Conservation (phyloP, 371 early-diverging fungal genomes). For the Apophysomyces elegans region DNA sequence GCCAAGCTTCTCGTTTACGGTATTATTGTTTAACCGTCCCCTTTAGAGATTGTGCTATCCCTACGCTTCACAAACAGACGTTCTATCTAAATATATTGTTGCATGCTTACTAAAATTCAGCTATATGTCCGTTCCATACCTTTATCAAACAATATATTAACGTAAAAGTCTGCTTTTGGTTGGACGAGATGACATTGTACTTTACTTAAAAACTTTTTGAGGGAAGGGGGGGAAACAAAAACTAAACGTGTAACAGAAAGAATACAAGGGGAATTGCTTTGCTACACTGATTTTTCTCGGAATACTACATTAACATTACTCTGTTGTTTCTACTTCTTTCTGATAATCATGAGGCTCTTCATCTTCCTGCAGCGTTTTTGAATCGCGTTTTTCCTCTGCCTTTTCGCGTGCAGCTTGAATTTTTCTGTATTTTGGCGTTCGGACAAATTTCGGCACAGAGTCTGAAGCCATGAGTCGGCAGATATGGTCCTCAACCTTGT, state of each 20-base stretch:
- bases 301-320: not conserved
- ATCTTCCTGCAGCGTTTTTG: not conserved
- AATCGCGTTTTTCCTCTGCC: constrained; percentile 3
- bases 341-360: not conserved
- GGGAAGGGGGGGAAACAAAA: not conserved
- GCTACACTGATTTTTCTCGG: constrained; percentile 3
- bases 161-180: no score
- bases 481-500: constrained; percentile 70
- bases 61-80: no score
- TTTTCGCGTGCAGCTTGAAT: constrained; percentile 21
- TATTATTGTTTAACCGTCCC: no score
- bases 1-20: no score
- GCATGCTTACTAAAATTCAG: no score
- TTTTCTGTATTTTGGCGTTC: constrained; percentile 65
- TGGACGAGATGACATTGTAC: not conserved
- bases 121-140: no score
- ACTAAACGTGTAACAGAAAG: not conserved
- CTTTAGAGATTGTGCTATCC: no score
- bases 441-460: constrained; percentile 80
- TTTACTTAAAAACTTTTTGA: constrained; percentile 1
- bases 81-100: no score
- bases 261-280: not conserved
- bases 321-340: not conserved
- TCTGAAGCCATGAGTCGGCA: constrained; percentile 79
- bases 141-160: no score